These are phyloP conservation scores for Elongisporangium undulatum DNA, from an alignment of 352 stramenopile genomes.

Conservation along the genomic window DNA sequence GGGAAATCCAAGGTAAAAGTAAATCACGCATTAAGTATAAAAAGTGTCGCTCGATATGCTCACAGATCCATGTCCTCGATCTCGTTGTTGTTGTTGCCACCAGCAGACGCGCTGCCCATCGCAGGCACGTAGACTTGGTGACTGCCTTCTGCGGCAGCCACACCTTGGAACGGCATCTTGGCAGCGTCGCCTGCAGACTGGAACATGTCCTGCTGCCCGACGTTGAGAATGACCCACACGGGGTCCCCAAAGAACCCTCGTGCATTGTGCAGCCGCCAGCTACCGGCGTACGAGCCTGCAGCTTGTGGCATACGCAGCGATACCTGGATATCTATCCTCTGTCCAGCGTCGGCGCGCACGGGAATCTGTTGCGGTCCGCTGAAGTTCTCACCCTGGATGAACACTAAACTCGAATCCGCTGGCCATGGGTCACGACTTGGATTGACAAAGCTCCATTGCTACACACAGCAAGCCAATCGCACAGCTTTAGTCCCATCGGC, in stretches of 20 bases:
- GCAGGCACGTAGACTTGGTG: background rate
- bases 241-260: slow-evolving; percentile 71
- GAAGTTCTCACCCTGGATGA: slow-evolving; percentile 64
- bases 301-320: slow-evolving; percentile 46
- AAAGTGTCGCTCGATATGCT: background rate
- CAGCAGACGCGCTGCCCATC: slow-evolving; percentile 1
- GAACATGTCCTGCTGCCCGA: slow-evolving; percentile 23
- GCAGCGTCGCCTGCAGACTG: slow-evolving; percentile 6
- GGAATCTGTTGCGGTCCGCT: slow-evolving; percentile 48
- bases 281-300: slow-evolving; percentile 63
- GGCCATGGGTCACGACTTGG: slow-evolving; percentile 51
- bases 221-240: slow-evolving; percentile 73
- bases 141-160: background rate
- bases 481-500: slow-evolving; percentile 3
- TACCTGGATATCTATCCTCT: slow-evolving; percentile 63
- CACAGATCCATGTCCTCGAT: slow-evolving; percentile 15
- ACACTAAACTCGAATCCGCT: slow-evolving; percentile 49
- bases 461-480: background rate
- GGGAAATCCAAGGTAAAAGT: background rate
- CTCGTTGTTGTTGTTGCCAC: slow-evolving; percentile 10
- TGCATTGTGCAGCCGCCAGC: slow-evolving; percentile 65
- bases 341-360: slow-evolving; percentile 30
- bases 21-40: background rate
- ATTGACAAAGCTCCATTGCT: slow-evolving; percentile 84
- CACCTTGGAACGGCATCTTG: slow-evolving; percentile 11